Conservation (phyloP, 177 flowering plant species). For the Vitis hybrid region DNA sequence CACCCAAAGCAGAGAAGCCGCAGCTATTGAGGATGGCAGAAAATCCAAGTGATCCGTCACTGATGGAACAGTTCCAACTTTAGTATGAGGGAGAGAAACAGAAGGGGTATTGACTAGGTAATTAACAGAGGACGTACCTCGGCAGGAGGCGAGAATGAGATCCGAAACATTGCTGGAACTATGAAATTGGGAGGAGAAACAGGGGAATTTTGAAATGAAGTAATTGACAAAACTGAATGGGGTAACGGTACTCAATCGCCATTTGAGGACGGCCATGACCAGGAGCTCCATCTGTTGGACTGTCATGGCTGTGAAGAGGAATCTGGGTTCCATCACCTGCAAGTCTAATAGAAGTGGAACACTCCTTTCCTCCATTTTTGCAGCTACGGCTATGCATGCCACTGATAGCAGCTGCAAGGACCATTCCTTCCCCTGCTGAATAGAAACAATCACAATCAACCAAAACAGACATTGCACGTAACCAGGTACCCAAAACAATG, state of each 20-base stretch:
- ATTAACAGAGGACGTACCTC: slow-evolving; percentile 1
- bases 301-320: background rate
- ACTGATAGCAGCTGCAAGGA: slow-evolving; percentile 22
- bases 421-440: slow-evolving; percentile 20
- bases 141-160: background rate
- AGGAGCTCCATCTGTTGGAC: slow-evolving; percentile 11
- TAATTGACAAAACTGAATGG: slow-evolving; percentile 6
- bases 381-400: slow-evolving; percentile 31
- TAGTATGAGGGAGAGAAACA: background rate
- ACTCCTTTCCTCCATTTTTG: slow-evolving; percentile 29
- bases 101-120: background rate
- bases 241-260: slow-evolving; percentile 6
- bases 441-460: background rate
- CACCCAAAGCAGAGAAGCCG: background rate
- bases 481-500: too few species aligned
- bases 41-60: slow-evolving; percentile 2
- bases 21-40: slow-evolving; percentile 2
- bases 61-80: background rate
- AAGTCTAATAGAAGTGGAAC: slow-evolving; percentile 21
- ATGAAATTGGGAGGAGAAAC: background rate
- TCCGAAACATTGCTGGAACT: background rate
- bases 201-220: background rate
- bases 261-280: slow-evolving; percentile 4
- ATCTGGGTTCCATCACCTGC: slow-evolving; percentile 15
- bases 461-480: too few species aligned